Conservation (phyloP, 805 yeast genomes). For the Kodamaea kaohsiungensis region DNA sequence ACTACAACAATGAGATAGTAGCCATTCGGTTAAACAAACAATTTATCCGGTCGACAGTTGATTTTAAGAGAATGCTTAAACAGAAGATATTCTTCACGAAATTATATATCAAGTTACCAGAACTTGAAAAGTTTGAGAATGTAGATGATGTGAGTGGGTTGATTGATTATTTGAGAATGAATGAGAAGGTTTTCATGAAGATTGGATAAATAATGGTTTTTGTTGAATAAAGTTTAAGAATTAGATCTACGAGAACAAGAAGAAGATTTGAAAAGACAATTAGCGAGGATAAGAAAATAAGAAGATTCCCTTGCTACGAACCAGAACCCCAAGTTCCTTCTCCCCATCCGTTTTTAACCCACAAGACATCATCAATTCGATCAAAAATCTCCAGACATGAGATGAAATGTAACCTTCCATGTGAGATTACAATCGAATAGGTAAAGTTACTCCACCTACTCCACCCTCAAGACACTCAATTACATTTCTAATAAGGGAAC, state of each 20-base stretch:
- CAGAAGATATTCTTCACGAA: constrained; percentile 27
- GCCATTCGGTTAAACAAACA: constrained; percentile 26
- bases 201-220: constrained; percentile 10
- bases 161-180: constrained; percentile 17
- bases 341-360: too few relatives aligned
- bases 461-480: too few relatives aligned
- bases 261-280: too few relatives aligned
- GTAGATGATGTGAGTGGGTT: constrained; percentile 25
- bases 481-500: not conserved
- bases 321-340: too few relatives aligned
- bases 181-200: constrained; percentile 24
- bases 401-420: too few relatives aligned
- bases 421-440: too few relatives aligned
- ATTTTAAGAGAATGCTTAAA: constrained; percentile 27
- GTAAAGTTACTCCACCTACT: too few relatives aligned
- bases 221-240: not conserved
- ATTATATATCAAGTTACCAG: constrained; percentile 27
- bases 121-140: constrained; percentile 24
- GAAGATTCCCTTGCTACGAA: too few relatives aligned
- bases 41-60: constrained; percentile 21
- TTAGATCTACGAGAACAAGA: not conserved
- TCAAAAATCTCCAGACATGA: too few relatives aligned
- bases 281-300: too few relatives aligned
- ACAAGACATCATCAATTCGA: too few relatives aligned
- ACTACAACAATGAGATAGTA: constrained; percentile 26